Conservation (phyloP, 1,284 basidiomycete genomes). For the Baeospora myosura region DNA sequence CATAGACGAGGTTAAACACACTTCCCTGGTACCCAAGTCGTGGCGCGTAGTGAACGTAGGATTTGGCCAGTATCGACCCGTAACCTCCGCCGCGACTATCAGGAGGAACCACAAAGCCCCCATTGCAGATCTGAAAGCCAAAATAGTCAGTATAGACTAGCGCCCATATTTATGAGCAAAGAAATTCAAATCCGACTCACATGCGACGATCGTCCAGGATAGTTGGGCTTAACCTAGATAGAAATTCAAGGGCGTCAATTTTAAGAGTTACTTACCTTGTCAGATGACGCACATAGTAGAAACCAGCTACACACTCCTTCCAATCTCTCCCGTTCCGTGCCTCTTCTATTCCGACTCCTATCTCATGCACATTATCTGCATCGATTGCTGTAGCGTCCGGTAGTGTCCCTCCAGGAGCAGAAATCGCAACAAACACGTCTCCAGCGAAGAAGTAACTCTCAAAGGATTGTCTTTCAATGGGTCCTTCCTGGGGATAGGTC, state of each 20-base stretch:
- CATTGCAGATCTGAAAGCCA: constrained; percentile 79
- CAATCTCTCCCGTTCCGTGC: constrained; percentile 46
- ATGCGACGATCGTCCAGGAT: constrained; percentile 89
- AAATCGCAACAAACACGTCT: constrained; percentile 70
- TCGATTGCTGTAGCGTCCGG: constrained; percentile 21
- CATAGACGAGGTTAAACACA: constrained; percentile 92
- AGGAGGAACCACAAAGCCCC: constrained; percentile 80
- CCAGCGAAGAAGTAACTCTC: constrained; percentile 68
- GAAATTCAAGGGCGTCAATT: constrained; percentile 2
- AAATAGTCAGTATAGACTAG: no score
- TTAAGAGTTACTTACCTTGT: no score
- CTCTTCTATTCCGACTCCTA: constrained; percentile 30
- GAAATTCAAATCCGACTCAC: no score
- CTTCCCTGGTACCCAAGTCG: constrained; percentile 76
- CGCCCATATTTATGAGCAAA: no score
- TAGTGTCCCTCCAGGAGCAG: constrained; percentile 22
- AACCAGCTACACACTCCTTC: constrained; percentile 70
- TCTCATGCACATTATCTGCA: no score
- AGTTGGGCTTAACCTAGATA: constrained; percentile 77
- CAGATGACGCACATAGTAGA: constrained; percentile 64
- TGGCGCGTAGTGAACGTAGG: constrained; percentile 80
- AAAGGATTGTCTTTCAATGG: constrained; percentile 50
- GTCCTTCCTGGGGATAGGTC: constrained; percentile 79
- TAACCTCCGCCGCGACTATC: constrained; percentile 62
- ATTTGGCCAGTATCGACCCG: constrained; percentile 69